Evolutionary conservation across 306 rosid species (phyloP).

Genomic region (Vigna mungo): DNA sequence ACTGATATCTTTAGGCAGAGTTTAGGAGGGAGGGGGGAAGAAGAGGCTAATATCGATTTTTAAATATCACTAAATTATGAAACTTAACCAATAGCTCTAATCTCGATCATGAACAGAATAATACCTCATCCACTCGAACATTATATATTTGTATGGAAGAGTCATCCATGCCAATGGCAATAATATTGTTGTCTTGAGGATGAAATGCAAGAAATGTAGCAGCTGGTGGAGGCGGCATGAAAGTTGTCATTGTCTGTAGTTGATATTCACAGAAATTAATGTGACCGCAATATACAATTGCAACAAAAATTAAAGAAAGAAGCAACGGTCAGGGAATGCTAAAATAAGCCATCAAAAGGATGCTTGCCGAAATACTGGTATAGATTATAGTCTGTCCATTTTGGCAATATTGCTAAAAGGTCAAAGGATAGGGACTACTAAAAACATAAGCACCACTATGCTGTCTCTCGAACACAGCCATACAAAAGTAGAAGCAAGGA

Average conservation of each 20-base stretch:
- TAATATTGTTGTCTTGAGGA: slow-evolving; percentile 98
- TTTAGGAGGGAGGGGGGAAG: background rate
- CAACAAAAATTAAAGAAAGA: background rate
- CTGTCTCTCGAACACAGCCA: background rate
- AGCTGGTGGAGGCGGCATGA: slow-evolving; percentile 99
- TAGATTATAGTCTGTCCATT: slow-evolving; percentile 13
- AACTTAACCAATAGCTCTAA: slow-evolving; percentile 25
- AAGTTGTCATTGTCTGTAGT: slow-evolving; percentile 97
- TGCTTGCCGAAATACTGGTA: slow-evolving; percentile 1
- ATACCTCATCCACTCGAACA: slow-evolving; percentile 96
- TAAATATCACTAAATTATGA: slow-evolving; percentile 7
- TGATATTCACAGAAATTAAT: slow-evolving; percentile 38
- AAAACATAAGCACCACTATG: background rate
- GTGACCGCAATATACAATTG: slow-evolving; percentile 24
- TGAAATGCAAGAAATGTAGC: slow-evolving; percentile 99
- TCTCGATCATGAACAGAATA: slow-evolving; percentile 37
- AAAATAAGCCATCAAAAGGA: slow-evolving; percentile 23
- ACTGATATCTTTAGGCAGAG: slow-evolving; percentile 20
- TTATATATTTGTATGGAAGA: slow-evolving; percentile 95
- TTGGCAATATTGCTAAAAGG: slow-evolving; percentile 12
- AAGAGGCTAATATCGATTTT: slow-evolving; percentile 27
- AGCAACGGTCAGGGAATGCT: slow-evolving; percentile 1
- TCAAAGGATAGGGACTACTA: slow-evolving; percentile 22
- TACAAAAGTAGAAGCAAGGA: background rate
- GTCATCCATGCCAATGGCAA: slow-evolving; percentile 99